These are phyloP conservation scores for Chrysanthemum seticuspe DNA, from an alignment of 129 eudicot genomes.

Conservation along the genomic window DNA sequence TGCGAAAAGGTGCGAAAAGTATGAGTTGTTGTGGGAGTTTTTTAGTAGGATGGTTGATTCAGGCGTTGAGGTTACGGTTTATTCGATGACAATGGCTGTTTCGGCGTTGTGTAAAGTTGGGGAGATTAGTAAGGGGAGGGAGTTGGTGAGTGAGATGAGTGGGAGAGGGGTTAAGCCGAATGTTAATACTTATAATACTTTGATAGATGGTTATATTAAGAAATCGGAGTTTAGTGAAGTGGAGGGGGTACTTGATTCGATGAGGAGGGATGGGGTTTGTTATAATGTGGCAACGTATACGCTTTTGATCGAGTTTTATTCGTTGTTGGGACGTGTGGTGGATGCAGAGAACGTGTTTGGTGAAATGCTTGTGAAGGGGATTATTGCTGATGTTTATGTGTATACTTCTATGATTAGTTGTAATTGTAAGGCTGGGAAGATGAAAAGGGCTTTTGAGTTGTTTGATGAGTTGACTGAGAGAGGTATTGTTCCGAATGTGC, in stretches of 20 bases:
- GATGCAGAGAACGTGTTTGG: constrained; percentile 61
- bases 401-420: constrained; percentile 59
- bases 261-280: constrained; percentile 56
- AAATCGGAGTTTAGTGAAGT: constrained; percentile 44
- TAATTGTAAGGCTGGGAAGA: constrained; percentile 45
- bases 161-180: constrained; percentile 53
- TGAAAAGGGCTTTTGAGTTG: constrained; percentile 60
- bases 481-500: constrained; percentile 55
- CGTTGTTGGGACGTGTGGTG: constrained; percentile 34
- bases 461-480: constrained; percentile 65
- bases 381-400: constrained; percentile 52
- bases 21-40: constrained; percentile 43
- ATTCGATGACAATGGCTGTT: constrained; percentile 71
- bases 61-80: constrained; percentile 59
- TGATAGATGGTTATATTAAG: constrained; percentile 59
- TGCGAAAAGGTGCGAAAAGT: constrained; percentile 43
- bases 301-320: constrained; percentile 50
- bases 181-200: constrained; percentile 58
- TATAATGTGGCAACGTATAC: constrained; percentile 59
- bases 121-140: constrained; percentile 47
- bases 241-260: constrained; percentile 38
- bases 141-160: constrained; percentile 48
- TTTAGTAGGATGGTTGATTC: constrained; percentile 59
- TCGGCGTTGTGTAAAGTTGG: constrained; percentile 62
- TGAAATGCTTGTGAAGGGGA: constrained; percentile 57